Percentiles rank a stretch among this genome's conserved stretches.
These are phyloP conservation scores for Phytomonas francai DNA, from an alignment of 208 protist species.

Conservation along the genomic window DNA sequence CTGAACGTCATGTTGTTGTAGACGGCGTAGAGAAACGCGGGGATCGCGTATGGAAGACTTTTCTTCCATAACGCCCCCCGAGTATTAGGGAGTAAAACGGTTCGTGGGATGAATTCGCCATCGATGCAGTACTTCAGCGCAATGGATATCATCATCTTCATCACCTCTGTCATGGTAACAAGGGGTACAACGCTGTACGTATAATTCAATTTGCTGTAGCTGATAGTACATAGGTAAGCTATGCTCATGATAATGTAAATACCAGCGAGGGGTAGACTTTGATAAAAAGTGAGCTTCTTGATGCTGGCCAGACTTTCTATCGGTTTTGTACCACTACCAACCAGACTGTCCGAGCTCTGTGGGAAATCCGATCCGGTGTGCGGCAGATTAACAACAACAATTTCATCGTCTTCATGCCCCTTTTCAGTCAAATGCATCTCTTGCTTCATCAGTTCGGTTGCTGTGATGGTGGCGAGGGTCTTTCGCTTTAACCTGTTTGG, in stretches of 20 bases:
- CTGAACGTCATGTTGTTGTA: constrained; percentile 82
- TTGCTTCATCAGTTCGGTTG: too few species aligned
- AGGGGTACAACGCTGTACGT: constrained; percentile 30
- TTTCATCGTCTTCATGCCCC: too few species aligned
- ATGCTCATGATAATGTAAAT: constrained; percentile 45
- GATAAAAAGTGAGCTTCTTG: too few species aligned
- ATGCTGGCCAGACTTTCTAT: too few species aligned
- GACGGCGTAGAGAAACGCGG: constrained; percentile 61
- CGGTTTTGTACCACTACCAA: too few species aligned
- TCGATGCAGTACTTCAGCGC: constrained; percentile 33
- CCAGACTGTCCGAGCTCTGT: too few species aligned
- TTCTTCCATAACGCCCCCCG: constrained; percentile 27
- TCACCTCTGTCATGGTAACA: constrained; percentile 40
- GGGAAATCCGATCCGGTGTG: too few species aligned
- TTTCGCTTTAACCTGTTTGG: too few species aligned
- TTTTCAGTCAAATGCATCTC: too few species aligned
- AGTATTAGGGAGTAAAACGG: constrained; percentile 16
- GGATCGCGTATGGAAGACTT: constrained; percentile 35
- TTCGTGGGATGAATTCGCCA: constrained; percentile 25
- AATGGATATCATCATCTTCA: constrained; percentile 40
- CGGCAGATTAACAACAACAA: too few species aligned
- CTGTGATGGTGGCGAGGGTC: too few species aligned
- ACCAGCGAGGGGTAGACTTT: constrained; percentile 24
- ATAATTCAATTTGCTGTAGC: constrained; percentile 28
- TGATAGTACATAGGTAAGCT: constrained; percentile 38